Base-by-base conservation (phyloP, 2,329 filamentous ascomycete genomes). In the Paraconiothyrium sp. region DNA sequence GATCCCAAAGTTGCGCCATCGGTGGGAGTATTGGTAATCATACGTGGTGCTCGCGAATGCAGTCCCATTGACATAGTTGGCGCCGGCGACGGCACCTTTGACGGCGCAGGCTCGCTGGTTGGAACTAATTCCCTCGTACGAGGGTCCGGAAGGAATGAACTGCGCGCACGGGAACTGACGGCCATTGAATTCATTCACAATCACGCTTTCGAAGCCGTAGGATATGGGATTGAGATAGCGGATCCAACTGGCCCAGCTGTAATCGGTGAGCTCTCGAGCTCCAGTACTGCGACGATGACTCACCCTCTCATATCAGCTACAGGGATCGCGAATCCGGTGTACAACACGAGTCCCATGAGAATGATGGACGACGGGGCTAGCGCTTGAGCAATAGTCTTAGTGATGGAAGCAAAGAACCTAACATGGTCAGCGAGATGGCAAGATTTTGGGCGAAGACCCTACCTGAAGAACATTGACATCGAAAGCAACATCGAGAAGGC, bases 381-480 rank as follows among this genome's bases (percentile, higher is more conserved):
- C 30, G 86, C 86, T 68, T 88, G 85, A 0, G 82, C 82, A 7
- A 88, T 76, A 0, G 91, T 91, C 51, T 90, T 85, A 3, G 92
- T 93, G 1, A 90, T 81, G 0, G 91, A 89, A 24, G 86, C 92
- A 66, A 96, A 92, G 4, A 57, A 41, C 44, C 54, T 55, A 10
- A 14, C 4, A 8, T n/a, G 22, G 37, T 54, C n/a, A 54, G 43
- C 6, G 6, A 32, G 13, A 20, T 2, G 22, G 14, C 13, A 47
- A 13, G 5, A 27, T 7, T 4, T 14, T 5, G 20, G 20, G 16
- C 39, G n/a, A 32, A 50, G 13, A 5, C 39, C 54, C 22, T 88
- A 90, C 55, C 92, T 87, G 86, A 96, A 96, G 64, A 94, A 85
- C 89, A 93, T 93, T 48, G 90, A 93, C 91, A 95, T 95, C 64